A percentile compares a stretch with the other conserved stretches of the same genome.
Evolutionary conservation across 2,329 filamentous ascomycete species (phyloP).

Genomic region (Phaeosphaeriaceae sp.): DNA sequence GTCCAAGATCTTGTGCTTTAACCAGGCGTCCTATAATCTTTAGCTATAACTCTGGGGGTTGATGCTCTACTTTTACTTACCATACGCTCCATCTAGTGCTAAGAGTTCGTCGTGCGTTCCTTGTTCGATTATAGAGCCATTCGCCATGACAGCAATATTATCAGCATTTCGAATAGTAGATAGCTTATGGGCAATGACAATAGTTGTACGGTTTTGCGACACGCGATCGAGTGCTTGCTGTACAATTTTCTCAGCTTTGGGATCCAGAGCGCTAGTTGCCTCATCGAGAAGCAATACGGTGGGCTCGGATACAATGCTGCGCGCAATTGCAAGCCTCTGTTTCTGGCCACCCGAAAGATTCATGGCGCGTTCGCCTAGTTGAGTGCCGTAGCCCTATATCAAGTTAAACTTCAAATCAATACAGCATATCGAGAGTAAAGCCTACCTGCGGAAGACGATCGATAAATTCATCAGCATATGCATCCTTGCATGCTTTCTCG

Average conservation of each 20-base stretch:
- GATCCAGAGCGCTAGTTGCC: slow-evolving; percentile 83
- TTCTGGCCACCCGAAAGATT: slow-evolving; percentile 93
- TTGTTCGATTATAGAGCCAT: slow-evolving; percentile 85
- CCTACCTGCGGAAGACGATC: slow-evolving; percentile 59
- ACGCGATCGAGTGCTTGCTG: slow-evolving; percentile 90
- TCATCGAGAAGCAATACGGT: slow-evolving; percentile 91
- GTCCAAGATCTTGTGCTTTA: slow-evolving; percentile 55
- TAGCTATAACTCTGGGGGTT: background rate
- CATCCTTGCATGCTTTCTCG: slow-evolving; percentile 80
- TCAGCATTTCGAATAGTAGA: slow-evolving; percentile 93
- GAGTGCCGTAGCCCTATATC: slow-evolving; percentile 87
- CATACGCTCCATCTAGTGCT: slow-evolving; percentile 76
- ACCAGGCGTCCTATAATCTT: slow-evolving; percentile 62
- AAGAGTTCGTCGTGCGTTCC: slow-evolving; percentile 84
- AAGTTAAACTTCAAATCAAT: background rate
- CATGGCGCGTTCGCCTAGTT: slow-evolving; percentile 91
- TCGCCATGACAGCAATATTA: slow-evolving; percentile 91
- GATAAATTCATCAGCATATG: slow-evolving; percentile 96
- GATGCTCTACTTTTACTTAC: background rate
- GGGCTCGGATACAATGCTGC: slow-evolving; percentile 86
- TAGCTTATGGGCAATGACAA: slow-evolving; percentile 92
- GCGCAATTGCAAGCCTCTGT: slow-evolving; percentile 91
- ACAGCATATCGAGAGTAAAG: background rate
- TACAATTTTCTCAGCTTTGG: slow-evolving; percentile 91
- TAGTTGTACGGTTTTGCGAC: slow-evolving; percentile 84